Evolutionary conservation across 768 basidiomycete species (phyloP).

Genomic region (Suillus subaureus): DNA sequence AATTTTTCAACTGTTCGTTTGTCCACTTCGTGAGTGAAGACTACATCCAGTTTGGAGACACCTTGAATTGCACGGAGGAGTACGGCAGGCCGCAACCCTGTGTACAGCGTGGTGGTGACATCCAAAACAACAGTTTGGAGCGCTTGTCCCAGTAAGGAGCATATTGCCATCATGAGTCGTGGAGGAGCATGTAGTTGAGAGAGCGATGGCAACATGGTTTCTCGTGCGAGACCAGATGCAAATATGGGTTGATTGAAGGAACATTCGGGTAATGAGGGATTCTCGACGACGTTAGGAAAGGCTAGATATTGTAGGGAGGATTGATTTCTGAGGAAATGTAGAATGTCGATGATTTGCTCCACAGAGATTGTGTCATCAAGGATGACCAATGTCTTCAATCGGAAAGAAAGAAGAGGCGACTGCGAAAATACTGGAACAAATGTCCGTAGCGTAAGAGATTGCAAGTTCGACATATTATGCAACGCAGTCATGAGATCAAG

Average conservation of each 20-base stretch:
- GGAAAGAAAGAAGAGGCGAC: slow-evolving; percentile 22
- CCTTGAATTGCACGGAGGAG: slow-evolving; percentile 30
- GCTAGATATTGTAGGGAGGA: slow-evolving; percentile 28
- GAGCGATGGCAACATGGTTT: slow-evolving; percentile 25
- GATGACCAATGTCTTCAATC: slow-evolving; percentile 28
- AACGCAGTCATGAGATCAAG: slow-evolving; percentile 26
- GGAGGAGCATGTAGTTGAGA: slow-evolving; percentile 30
- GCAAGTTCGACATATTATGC: slow-evolving; percentile 33
- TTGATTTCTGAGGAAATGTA: slow-evolving; percentile 27
- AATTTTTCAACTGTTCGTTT: slow-evolving; percentile 36
- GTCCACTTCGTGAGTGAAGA: slow-evolving; percentile 35
- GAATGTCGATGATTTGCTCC: slow-evolving; percentile 23
- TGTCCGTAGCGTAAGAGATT: slow-evolving; percentile 27
- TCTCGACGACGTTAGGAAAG: slow-evolving; percentile 28
- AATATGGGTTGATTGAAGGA: slow-evolving; percentile 8
- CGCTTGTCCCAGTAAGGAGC: slow-evolving; percentile 17
- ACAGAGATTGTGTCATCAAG: slow-evolving; percentile 27
- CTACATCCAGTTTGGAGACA: slow-evolving; percentile 30
- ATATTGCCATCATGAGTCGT: slow-evolving; percentile 22
- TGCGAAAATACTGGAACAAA: slow-evolving; percentile 26
- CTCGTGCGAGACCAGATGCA: not conserved
- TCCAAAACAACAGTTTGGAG: slow-evolving; percentile 26
- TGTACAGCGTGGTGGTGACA: slow-evolving; percentile 31
- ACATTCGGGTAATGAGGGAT: not conserved
- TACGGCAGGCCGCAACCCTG: slow-evolving; percentile 29